Conservation (phyloP, 805 yeast species). For the Saccharomyces jurei region DNA sequence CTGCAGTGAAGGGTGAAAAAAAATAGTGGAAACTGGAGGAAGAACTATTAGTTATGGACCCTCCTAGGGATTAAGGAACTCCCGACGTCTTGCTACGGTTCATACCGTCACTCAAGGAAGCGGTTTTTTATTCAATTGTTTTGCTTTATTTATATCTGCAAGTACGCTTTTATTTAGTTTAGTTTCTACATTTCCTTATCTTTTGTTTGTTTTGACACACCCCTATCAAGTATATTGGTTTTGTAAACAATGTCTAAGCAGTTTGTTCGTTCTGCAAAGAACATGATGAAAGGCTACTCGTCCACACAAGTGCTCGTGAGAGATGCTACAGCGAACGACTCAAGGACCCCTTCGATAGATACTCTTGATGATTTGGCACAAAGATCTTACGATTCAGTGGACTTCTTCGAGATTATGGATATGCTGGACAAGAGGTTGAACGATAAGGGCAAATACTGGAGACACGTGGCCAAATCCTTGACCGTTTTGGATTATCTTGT, state of each 20-base stretch:
- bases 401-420: constrained; percentile 85
- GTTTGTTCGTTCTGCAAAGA: constrained; percentile 75
- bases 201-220: background rate
- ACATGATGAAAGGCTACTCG: constrained; percentile 71
- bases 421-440: constrained; percentile 86
- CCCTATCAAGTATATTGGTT: background rate
- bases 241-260: constrained; percentile 54
- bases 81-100: background rate
- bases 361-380: constrained; percentile 80
- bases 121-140: background rate
- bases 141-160: background rate
- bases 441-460: constrained; percentile 95
- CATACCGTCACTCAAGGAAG: background rate
- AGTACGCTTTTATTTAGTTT: background rate
- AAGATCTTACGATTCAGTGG: constrained; percentile 61
- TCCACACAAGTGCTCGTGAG: constrained; percentile 80
- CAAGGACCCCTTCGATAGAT: constrained; percentile 70
- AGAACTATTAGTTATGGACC: background rate
- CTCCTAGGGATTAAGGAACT: background rate
- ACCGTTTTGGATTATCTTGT: constrained; percentile 85
- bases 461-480: constrained; percentile 87
- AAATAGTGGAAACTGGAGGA: background rate
- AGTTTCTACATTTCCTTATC: background rate
- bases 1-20: background rate
- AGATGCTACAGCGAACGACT: constrained; percentile 85